Conservation (phyloP, 2,329 filamentous ascomycete species). For the Botrytis fabae region DNA sequence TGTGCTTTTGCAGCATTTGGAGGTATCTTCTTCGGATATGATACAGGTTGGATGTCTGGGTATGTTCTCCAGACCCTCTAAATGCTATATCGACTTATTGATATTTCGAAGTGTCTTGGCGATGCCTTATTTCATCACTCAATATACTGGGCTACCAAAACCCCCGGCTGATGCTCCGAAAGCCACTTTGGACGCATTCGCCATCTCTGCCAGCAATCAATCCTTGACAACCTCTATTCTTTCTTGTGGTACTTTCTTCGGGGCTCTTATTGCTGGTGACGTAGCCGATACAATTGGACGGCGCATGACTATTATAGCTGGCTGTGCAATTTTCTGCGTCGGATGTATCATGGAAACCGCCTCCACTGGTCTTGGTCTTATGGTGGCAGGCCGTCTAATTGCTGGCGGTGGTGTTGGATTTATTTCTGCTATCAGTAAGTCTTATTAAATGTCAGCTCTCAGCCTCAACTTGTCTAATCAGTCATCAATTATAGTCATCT, state of each 20-base stretch:
- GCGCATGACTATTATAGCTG: slow-evolving; percentile 64
- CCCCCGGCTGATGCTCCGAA: slow-evolving; percentile 8
- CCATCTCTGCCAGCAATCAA: slow-evolving; percentile 49
- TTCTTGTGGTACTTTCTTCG: slow-evolving; percentile 77
- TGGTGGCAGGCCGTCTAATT: slow-evolving; percentile 66
- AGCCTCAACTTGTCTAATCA: slow-evolving; percentile 58
- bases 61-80: not conserved
- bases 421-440: slow-evolving; percentile 64
- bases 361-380: slow-evolving; percentile 48
- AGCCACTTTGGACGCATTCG: slow-evolving; percentile 28
- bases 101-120: slow-evolving; percentile 26
- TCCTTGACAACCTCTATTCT: slow-evolving; percentile 69
- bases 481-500: slow-evolving; percentile 59
- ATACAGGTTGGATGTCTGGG: slow-evolving; percentile 66
- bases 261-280: slow-evolving; percentile 75
- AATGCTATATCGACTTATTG: not conserved
- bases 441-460: slow-evolving; percentile 46
- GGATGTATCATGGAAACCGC: slow-evolving; percentile 63
- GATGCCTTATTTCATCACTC: slow-evolving; percentile 32
- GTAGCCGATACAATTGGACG: slow-evolving; percentile 73
- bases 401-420: slow-evolving; percentile 79
- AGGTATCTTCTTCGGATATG: slow-evolving; percentile 58
- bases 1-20: slow-evolving; percentile 69
- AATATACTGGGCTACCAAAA: slow-evolving; percentile 28
- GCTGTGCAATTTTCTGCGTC: slow-evolving; percentile 68